Evolutionary conservation across 805 yeast species (phyloP), one percentile per base, ranked within the genome.

Genomic region (Lipomyces chichibuensis): DNA sequence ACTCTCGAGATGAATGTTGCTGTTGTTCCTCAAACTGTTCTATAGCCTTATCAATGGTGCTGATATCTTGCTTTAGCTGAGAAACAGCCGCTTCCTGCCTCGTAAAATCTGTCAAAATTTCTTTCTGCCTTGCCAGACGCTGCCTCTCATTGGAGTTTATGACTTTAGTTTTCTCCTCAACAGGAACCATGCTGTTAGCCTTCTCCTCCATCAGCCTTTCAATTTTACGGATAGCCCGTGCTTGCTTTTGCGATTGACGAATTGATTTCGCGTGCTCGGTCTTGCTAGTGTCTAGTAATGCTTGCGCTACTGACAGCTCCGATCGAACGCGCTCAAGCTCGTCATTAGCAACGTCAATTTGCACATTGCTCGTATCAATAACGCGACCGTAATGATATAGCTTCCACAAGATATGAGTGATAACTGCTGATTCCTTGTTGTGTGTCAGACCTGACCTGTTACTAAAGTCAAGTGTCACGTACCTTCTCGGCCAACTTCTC

Each of bases 371-470:
- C 59, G 75, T 76, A 23, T 71, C 68, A 14, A 71, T 65, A 32
- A 68, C 76, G 73, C 71, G 86, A 86, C 73, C 87, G 80, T 69
- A 62, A 74, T 89, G 91, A 73, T 81, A 89, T 13, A 92, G 77
- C 71, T 87, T 85, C 82, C 90, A 87, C 39, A 93, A 75, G 55
- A 87, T 84, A 33, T 83, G 84, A 11, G 80, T 75, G 56, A 82
- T 79, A n/a, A 85, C 81, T 20, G 75, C 67, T 6, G 65, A 51
- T 13, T 75, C 76, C 58, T 72, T 65, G 56, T 37, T 37, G 33
- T 17, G 33, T 37, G 33, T 65, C 46, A 60, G 60, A 20, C 39
- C 8, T 2, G n/a, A 7, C 23, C 20, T 17, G 49, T 43, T n/a
- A 17, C 5, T 43, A 43, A 43, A 17, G 49, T n/a, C 25, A 6